phyloP scores from a whole-genome alignment of 768 basidiomycete species.

The Mycena epipterygia region DNA sequence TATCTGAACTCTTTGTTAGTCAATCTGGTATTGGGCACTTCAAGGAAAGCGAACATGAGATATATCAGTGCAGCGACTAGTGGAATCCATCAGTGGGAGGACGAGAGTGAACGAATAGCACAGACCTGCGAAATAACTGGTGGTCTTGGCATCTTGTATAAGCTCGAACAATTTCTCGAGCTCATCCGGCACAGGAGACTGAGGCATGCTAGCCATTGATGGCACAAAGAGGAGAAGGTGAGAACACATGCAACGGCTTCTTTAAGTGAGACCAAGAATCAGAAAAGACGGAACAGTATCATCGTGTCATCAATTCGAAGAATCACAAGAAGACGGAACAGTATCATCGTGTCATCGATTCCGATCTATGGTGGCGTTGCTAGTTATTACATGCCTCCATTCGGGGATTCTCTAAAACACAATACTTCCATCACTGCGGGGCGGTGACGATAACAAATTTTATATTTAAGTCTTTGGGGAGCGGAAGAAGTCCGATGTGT shows the following conservation, averaged over 20 bases:
- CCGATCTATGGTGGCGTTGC: too few species aligned
- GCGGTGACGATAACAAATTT: too few species aligned
- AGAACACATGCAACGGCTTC: neutral
- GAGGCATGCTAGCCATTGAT: neutral
- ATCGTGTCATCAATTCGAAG: too few species aligned
- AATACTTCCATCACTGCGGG: too few species aligned
- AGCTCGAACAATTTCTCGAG: conserved; percentile 9
- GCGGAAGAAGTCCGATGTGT: too few species aligned
- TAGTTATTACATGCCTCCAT: too few species aligned
- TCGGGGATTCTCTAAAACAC: too few species aligned
- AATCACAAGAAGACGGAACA: too few species aligned
- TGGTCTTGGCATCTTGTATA: conserved; percentile 15
- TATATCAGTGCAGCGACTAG: conserved; percentile 19
- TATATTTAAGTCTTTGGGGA: too few species aligned
- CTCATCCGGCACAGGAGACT: neutral
- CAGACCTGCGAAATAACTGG: conserved; percentile 28
- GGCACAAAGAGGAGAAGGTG: neutral
- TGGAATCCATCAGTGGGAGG: neutral
- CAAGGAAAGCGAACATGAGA: neutral
- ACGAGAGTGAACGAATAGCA: neutral
- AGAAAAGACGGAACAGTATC: neutral
- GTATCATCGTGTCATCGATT: too few species aligned
- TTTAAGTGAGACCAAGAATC: neutral
- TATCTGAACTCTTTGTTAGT: neutral
- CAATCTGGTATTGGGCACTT: neutral